Base-by-base conservation (phyloP, 2,329 filamentous ascomycete genomes). In the Aulographum hederae region DNA sequence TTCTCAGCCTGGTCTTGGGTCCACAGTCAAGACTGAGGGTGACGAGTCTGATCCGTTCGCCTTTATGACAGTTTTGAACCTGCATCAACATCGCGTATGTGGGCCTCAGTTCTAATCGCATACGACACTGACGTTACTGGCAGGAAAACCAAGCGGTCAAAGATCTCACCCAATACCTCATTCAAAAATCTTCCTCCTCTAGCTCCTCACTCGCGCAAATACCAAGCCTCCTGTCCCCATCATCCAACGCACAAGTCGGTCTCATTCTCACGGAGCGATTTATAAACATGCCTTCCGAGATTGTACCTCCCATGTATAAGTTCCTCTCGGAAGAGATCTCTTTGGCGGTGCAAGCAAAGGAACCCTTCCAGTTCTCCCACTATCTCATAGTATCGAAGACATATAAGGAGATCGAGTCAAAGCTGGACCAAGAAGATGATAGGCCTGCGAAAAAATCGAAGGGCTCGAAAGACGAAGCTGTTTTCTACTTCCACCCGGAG, bases 1-100 rank as follows among this genome's bases (percentile, higher is more conserved):
- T 32, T 74, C 78, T 30, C 86, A 98, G 54, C 74, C 80, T 6
- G 71, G 78, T 14, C 73, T 98, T 28, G 89, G 89, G 33, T 93
- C 84, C 8, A 94, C 86, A 0, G 82, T 95, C 43, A 98, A 98
- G 57, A 80, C 89, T n/a, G 86, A 95, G 44, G 84, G 85, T 45
- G 84, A 89, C 48, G 82, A 85, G 46, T 80, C 73, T 28, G 89
- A 95, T 48, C 78, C 89, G 2, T 95, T 89, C 54, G 85, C 86
- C 8, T 80, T 98, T 53, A 62, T 95, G 38, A 93, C 85, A 0
- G 78, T 82, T 5, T 58, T 98, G 36, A 94, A 93, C 50, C 58
- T 89, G 30, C 65, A 73, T 33, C 73, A 80, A 47, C 84, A 92
- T 54, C 67, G 59, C 43, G 65, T 67, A 50, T 15, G 40, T 20